These are phyloP conservation scores for Fusarium torulosum DNA, from an alignment of 2,329 filamentous ascomycete genomes.

Conservation along the genomic window DNA sequence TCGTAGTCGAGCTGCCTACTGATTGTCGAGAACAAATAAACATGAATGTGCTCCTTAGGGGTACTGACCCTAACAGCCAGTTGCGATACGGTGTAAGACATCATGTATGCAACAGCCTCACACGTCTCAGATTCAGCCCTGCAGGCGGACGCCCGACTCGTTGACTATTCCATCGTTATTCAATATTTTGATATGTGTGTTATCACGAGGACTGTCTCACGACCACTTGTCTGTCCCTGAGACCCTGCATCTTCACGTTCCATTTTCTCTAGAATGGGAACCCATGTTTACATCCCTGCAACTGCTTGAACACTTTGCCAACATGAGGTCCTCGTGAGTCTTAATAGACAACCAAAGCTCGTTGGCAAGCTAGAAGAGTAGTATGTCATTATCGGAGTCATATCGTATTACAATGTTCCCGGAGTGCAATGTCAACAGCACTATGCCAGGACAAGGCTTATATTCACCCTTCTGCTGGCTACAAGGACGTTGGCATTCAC, in stretches of 20 bases:
- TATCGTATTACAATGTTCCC: too few relatives aligned
- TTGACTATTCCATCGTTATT: constrained; percentile 30
- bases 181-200: constrained; percentile 13
- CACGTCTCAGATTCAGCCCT: constrained; percentile 40
- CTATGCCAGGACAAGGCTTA: too few relatives aligned
- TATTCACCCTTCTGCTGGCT: too few relatives aligned
- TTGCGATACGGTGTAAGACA: constrained; percentile 38
- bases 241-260: constrained; percentile 37
- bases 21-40: neutral
- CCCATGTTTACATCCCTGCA: neutral
- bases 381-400: too few relatives aligned
- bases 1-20: neutral
- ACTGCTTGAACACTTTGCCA: neutral
- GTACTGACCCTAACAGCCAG: neutral
- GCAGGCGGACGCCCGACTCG: constrained; percentile 19
- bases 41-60: neutral
- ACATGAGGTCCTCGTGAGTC: neutral
- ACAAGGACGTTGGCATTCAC: too few relatives aligned
- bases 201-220: constrained; percentile 27
- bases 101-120: constrained; percentile 26
- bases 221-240: constrained; percentile 23
- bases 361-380: too few relatives aligned
- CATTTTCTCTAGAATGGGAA: neutral
- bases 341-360: neutral
- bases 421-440: too few relatives aligned